Conservation (phyloP, 2,329 filamentous ascomycete genomes). For the Colletotrichum sansevieriae region DNA sequence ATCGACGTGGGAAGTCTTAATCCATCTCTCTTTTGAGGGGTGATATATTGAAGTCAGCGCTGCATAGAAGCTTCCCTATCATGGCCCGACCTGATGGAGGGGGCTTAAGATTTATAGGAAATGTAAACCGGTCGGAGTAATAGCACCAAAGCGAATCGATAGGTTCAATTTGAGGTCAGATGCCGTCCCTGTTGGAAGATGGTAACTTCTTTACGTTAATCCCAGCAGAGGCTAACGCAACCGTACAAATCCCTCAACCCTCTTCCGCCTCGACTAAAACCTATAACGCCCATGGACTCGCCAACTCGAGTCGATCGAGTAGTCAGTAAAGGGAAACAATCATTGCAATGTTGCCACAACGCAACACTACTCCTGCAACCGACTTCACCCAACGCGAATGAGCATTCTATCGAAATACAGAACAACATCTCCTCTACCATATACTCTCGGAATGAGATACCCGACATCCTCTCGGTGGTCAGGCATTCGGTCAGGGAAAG, state of each 20-base stretch:
- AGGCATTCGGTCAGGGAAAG: background rate
- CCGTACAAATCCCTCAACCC: background rate
- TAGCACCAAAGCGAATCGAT: background rate
- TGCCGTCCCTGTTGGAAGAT: background rate
- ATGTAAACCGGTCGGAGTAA: background rate
- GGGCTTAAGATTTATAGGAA: background rate
- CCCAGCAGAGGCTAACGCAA: background rate
- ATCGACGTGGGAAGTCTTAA: background rate
- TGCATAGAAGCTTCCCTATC: background rate
- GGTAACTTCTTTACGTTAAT: background rate
- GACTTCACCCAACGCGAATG: background rate
- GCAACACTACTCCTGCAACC: background rate
- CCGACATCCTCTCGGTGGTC: background rate
- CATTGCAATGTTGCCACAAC: background rate
- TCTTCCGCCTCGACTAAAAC: background rate
- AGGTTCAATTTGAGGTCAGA: background rate
- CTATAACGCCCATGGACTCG: background rate
- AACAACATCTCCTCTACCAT: background rate
- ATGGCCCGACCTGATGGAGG: background rate
- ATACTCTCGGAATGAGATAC: background rate
- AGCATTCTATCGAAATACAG: background rate
- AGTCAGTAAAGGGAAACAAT: background rate
- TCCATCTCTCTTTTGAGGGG: background rate
- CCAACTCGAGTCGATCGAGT: background rate
- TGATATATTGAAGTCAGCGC: background rate